Evolutionary conservation across 495 filamentous ascomycete species (phyloP).

Genomic region (Penicillium canariense): DNA sequence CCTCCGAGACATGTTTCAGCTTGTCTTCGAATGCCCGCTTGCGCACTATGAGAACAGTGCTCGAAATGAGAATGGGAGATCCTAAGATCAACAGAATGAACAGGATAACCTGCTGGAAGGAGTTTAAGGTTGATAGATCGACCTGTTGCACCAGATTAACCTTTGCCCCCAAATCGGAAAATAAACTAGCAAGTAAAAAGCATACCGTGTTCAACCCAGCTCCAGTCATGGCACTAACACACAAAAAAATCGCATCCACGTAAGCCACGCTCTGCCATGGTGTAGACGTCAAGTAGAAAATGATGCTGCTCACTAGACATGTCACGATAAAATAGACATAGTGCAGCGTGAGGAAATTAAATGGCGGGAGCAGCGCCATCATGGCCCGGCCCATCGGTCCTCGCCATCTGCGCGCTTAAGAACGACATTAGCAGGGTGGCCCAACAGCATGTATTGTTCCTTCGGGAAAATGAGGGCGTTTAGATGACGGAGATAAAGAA

Average conservation of each 20-base stretch:
- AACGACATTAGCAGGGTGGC: not conserved
- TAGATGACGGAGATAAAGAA: not conserved
- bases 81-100: slow-evolving; percentile 73
- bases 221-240: slow-evolving; percentile 76
- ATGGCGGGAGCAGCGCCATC: slow-evolving; percentile 36
- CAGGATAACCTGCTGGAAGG: slow-evolving; percentile 73
- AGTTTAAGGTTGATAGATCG: slow-evolving; percentile 65
- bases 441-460: not conserved
- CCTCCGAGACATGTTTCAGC: slow-evolving; percentile 57
- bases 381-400: slow-evolving; percentile 23
- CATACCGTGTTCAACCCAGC: slow-evolving; percentile 71
- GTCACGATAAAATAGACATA: slow-evolving; percentile 75
- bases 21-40: slow-evolving; percentile 69
- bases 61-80: slow-evolving; percentile 51
- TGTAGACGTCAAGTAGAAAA: slow-evolving; percentile 71
- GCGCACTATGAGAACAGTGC: slow-evolving; percentile 52
- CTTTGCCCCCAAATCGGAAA: not conserved
- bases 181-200: not conserved
- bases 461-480: not conserved
- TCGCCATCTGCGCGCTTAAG: slow-evolving; percentile 21
- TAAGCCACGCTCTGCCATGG: slow-evolving; percentile 64
- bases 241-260: slow-evolving; percentile 72
- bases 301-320: slow-evolving; percentile 60
- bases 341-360: slow-evolving; percentile 77
- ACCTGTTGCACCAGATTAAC: slow-evolving; percentile 27